Evolutionary conservation across 306 rosid species (phyloP), one percentile per base, ranked within the genome.

Genomic region (Rosa rugosa): DNA sequence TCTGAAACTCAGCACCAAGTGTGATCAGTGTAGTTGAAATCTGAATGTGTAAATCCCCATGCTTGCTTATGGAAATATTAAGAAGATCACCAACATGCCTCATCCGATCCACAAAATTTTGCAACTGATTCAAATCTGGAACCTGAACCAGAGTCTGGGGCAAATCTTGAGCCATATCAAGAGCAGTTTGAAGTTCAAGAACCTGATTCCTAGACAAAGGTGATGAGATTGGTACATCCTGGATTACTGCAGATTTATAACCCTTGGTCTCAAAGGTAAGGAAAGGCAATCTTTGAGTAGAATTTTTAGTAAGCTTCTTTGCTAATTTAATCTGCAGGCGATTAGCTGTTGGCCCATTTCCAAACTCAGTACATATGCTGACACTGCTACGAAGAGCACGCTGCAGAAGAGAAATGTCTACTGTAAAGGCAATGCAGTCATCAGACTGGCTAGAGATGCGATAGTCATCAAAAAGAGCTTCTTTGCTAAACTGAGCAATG

Each of bases 81-180:
- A 92, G 87, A 73, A 88, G 80, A 63, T 95, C 99, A 1, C 99
- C 98, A 11, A 92, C 90, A 63, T 80, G 80, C 91, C 89, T 95
- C 99, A 95, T 85, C 80, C 98, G 84, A 82, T 95, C 98, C 72
- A 95, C 99, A 80, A 91, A 87, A 86, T 87, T 95, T 75, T 92
- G 91, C 85, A 95, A 66, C 81, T 93, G 98, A 80, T 83, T 90
- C 88, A 90, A 76, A 83, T 92, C 97, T n/a, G 95, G 94, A 69
- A 91, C 91, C 89, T 92, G 99, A 74, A 95, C 91, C 57, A 95
- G 91, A 12, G 97, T 95, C 82, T 59, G 99, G 82, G 98, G 99
- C 76, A 92, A 77, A 79, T 91, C 98, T 51, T 95, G 99, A 5
- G 98, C 93, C 90, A 83, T 69, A 57, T 93, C 97, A 49, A 95